Evolutionary conservation across 2,329 filamentous ascomycete genomes (phyloP).

Genomic region (Mariannaea sp.): DNA sequence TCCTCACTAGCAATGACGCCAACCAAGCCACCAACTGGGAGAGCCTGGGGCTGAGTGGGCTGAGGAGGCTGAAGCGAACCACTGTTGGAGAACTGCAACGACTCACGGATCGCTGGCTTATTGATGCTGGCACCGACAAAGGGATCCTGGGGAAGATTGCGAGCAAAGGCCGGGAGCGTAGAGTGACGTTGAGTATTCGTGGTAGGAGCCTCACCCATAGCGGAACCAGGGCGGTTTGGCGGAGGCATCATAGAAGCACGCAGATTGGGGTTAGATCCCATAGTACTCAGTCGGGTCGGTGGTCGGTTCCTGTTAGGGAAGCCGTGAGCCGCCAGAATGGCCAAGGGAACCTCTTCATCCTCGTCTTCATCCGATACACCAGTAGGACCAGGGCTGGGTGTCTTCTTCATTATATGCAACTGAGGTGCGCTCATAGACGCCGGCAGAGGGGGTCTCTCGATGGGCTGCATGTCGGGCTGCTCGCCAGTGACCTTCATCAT

Average conservation of each 20-base stretch:
- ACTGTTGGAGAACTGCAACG: constrained; percentile 64
- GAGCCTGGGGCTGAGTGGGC: constrained; percentile 42
- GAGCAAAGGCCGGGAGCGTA: constrained; percentile 78
- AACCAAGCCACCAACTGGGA: constrained; percentile 78
- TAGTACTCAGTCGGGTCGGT: constrained; percentile 67
- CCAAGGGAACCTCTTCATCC: constrained; percentile 86
- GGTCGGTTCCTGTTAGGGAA: constrained; percentile 81
- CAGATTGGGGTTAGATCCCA: constrained; percentile 74
- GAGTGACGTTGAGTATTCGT: constrained; percentile 40
- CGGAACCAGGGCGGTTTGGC: constrained; percentile 59
- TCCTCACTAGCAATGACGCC: constrained; percentile 89
- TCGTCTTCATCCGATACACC: constrained; percentile 79
- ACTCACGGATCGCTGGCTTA: constrained; percentile 73
- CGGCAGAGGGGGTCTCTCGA: constrained; percentile 59
- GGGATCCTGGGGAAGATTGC: constrained; percentile 81
- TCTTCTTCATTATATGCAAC: constrained; percentile 48
- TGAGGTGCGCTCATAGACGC: constrained; percentile 68
- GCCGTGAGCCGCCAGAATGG: constrained; percentile 84
- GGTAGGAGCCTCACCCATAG: constrained; percentile 55
- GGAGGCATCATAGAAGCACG: constrained; percentile 55
- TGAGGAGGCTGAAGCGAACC: constrained; percentile 52
- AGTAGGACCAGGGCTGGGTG: constrained; percentile 46
- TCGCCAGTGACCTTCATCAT: constrained; percentile 97
- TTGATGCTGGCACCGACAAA: constrained; percentile 81
- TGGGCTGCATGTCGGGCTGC: constrained; percentile 41